phyloP scores from a whole-genome alignment of 2,329 filamentous ascomycete species.

The Scytalidium lignicola region DNA sequence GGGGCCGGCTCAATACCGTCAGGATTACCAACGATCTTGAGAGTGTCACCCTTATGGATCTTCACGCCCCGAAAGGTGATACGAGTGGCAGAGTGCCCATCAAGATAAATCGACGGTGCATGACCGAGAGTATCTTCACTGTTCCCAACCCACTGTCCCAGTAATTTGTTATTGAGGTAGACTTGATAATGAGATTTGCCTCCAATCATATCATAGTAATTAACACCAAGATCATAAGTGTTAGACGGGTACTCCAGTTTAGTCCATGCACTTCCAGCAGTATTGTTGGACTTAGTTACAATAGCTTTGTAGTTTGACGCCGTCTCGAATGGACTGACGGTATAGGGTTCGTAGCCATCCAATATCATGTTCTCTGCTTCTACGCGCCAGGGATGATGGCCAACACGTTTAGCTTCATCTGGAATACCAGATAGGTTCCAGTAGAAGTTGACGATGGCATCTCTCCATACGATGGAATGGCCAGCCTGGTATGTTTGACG shows the following conservation, averaged over 20 bases:
- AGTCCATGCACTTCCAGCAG: constrained; percentile 42
- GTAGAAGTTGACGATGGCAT: constrained; percentile 62
- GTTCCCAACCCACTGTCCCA: constrained; percentile 57
- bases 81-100: constrained; percentile 60
- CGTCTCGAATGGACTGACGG: constrained; percentile 53
- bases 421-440: constrained; percentile 54
- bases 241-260: constrained; percentile 44
- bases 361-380: constrained; percentile 64
- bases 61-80: constrained; percentile 51
- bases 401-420: constrained; percentile 51
- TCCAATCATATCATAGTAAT: constrained; percentile 60
- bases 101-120: constrained; percentile 51
- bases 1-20: constrained; percentile 60
- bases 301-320: constrained; percentile 52
- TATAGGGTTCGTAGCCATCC: constrained; percentile 48
- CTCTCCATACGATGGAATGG: constrained; percentile 66
- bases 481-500: constrained; percentile 62
- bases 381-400: constrained; percentile 58
- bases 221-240: constrained; percentile 58
- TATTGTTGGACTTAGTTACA: constrained; percentile 48
- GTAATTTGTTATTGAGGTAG: constrained; percentile 43
- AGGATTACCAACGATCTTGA: constrained; percentile 52
- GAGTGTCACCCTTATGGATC: constrained; percentile 43
- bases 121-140: constrained; percentile 55
- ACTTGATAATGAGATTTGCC: constrained; percentile 52